These are phyloP conservation scores for Ustilago lituana DNA, from an alignment of 1,284 basidiomycete genomes.

Conservation along the genomic window DNA sequence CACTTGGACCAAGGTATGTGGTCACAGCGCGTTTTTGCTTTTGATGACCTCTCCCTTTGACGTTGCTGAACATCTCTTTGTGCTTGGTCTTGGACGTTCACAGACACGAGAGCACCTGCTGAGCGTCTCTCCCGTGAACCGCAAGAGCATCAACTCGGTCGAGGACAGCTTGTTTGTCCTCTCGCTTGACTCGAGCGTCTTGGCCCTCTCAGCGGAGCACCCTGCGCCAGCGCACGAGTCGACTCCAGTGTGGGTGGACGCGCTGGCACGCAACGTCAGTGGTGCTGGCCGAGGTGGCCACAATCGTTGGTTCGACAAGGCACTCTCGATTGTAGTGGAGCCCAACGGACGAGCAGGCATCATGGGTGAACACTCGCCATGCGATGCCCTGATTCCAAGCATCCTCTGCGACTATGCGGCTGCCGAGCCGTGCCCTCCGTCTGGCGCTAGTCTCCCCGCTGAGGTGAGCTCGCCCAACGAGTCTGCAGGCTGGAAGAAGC, in stretches of 20 bases:
- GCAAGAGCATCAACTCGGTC: conserved; percentile 73
- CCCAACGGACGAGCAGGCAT: conserved; percentile 85
- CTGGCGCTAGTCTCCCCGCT: conserved; percentile 41
- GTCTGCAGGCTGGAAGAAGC: conserved; percentile 73
- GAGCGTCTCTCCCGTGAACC: conserved; percentile 76
- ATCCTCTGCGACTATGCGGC: conserved; percentile 87
- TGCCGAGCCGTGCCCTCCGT: conserved; percentile 69
- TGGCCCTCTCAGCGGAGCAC: conserved; percentile 64
- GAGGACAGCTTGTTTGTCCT: conserved; percentile 81
- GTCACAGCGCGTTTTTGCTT: too few species aligned
- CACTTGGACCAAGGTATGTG: conserved; percentile 79
- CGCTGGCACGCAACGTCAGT: conserved; percentile 81
- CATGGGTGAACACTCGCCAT: conserved; percentile 90
- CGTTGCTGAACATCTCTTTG: neutral
- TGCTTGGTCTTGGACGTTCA: neutral
- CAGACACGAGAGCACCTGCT: conserved; percentile 80
- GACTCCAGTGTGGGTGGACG: conserved; percentile 76
- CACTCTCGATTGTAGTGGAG: conserved; percentile 83
- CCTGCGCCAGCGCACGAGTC: conserved; percentile 69
- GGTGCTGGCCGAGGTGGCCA: conserved; percentile 76
- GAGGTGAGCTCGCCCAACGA: conserved; percentile 48
- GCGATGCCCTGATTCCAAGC: conserved; percentile 90
- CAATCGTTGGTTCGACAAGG: conserved; percentile 95
- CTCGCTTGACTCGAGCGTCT: conserved; percentile 71
- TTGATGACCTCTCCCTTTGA: too few species aligned